These are phyloP conservation scores for Karstenula rhodostoma DNA, from an alignment of 2,329 filamentous ascomycete genomes.

Conservation along the genomic window DNA sequence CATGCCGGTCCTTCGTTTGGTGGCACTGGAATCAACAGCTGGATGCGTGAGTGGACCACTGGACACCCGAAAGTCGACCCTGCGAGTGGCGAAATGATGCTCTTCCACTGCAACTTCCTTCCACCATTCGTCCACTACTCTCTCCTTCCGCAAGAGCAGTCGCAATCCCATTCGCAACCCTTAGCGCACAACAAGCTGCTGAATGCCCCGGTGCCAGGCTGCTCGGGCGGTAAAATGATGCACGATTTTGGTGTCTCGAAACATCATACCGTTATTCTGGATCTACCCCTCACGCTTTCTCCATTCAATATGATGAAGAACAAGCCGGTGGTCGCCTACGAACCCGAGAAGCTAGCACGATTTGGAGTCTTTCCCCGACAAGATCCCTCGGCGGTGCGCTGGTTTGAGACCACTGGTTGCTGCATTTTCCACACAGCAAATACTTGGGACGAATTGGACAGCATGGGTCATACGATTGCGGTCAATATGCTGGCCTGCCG, in stretches of 20 bases:
- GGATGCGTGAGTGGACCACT: slow-evolving; percentile 76
- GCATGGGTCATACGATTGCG: slow-evolving; percentile 44
- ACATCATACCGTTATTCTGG: slow-evolving; percentile 71
- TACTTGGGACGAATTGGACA: slow-evolving; percentile 66
- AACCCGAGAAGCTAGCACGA: slow-evolving; percentile 64
- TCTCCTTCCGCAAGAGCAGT: slow-evolving; percentile 54
- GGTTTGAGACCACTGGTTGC: slow-evolving; percentile 73
- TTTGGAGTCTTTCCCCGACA: slow-evolving; percentile 74
- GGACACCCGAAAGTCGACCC: slow-evolving; percentile 74
- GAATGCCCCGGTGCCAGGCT: slow-evolving; percentile 66
- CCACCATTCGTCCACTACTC: slow-evolving; percentile 75
- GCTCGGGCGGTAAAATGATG: slow-evolving; percentile 75
- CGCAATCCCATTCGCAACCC: slow-evolving; percentile 3
- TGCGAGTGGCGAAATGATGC: slow-evolving; percentile 68
- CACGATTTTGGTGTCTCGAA: slow-evolving; percentile 76
- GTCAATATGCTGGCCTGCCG: slow-evolving; percentile 73
- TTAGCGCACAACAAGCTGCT: slow-evolving; percentile 47
- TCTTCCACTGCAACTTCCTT: slow-evolving; percentile 72
- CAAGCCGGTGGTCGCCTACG: slow-evolving; percentile 66
- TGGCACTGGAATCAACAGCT: slow-evolving; percentile 63
- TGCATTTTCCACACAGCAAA: slow-evolving; percentile 78
- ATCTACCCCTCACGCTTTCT: slow-evolving; percentile 72
- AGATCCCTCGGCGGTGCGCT: slow-evolving; percentile 64
- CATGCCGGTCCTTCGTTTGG: slow-evolving; percentile 54
- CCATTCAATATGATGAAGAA: slow-evolving; percentile 67